phyloP scores from a whole-genome alignment of 352 stramenopile genomes.

The Phytophthora podocarpi region DNA sequence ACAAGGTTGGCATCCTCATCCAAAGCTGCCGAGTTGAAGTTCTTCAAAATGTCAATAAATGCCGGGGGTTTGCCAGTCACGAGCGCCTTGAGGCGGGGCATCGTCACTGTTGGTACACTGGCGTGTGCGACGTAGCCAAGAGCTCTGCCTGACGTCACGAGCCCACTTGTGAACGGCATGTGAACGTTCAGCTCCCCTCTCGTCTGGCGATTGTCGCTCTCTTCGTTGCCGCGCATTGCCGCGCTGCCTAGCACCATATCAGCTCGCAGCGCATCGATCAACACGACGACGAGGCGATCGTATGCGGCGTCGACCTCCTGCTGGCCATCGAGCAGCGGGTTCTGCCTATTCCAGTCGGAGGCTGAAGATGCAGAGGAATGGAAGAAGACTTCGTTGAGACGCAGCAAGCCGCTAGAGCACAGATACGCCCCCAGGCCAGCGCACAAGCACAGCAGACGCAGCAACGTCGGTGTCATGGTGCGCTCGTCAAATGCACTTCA shows the following conservation, averaged over 20 bases:
- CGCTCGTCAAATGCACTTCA: not conserved
- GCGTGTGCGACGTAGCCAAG: slow-evolving; percentile 81
- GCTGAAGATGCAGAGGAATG: slow-evolving; percentile 14
- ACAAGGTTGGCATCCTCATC: slow-evolving; percentile 74
- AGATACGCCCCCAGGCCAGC: slow-evolving; percentile 54
- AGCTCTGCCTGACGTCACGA: slow-evolving; percentile 55
- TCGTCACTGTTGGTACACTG: slow-evolving; percentile 88
- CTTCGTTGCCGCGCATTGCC: slow-evolving; percentile 39
- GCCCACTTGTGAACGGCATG: slow-evolving; percentile 69
- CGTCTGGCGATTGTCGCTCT: not conserved
- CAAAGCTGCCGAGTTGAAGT: slow-evolving; percentile 89
- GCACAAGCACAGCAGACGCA: slow-evolving; percentile 44
- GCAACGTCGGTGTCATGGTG: slow-evolving; percentile 21
- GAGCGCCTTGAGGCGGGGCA: slow-evolving; percentile 88
- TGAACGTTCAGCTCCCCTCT: slow-evolving; percentile 61
- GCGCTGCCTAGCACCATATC: slow-evolving; percentile 86
- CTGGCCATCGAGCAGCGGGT: not conserved
- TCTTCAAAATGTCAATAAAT: slow-evolving; percentile 92
- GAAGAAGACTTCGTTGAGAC: slow-evolving; percentile 61
- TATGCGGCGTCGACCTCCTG: slow-evolving; percentile 39
- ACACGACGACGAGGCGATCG: slow-evolving; percentile 83
- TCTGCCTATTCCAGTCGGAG: slow-evolving; percentile 5
- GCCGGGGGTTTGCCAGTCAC: slow-evolving; percentile 83
- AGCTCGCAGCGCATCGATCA: slow-evolving; percentile 86
- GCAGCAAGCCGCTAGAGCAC: slow-evolving; percentile 57